Conservation (phyloP, 768 basidiomycete genomes). For the Tricholoma matsutake region DNA sequence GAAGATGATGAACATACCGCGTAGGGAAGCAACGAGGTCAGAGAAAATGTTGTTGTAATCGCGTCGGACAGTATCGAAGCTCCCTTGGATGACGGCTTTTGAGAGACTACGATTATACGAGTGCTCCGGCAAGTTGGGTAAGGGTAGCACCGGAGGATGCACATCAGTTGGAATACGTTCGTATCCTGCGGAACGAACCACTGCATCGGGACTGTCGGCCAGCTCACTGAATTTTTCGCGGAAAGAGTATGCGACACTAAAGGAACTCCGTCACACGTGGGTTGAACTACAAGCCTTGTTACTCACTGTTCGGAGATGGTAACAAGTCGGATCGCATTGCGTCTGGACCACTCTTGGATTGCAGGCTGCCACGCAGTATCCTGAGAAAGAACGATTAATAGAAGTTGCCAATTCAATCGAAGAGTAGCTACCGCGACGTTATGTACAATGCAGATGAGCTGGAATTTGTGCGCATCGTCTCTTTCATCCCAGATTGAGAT, state of each 20-base stretch:
- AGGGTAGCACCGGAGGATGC: conserved; percentile 33
- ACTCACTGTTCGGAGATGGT: conserved; percentile 40
- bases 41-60: conserved; percentile 33
- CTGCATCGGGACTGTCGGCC: conserved; percentile 29
- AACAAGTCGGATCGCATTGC: conserved; percentile 35
- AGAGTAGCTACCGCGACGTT: conserved; percentile 22
- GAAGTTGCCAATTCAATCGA: background rate
- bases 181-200: conserved; percentile 27
- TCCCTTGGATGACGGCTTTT: conserved; percentile 41
- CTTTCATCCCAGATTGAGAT: conserved; percentile 36
- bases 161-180: conserved; percentile 35
- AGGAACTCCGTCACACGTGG: background rate
- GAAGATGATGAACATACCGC: conserved; percentile 16
- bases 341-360: conserved; percentile 35
- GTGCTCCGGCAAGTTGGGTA: conserved; percentile 25
- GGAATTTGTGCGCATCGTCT: conserved; percentile 33
- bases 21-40: conserved; percentile 30
- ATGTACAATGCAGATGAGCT: conserved; percentile 41
- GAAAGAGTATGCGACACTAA: conserved; percentile 31
- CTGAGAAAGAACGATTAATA: conserved; percentile 5
- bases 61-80: conserved; percentile 30
- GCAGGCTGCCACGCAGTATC: conserved; percentile 28
- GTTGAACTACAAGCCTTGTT: background rate
- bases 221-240: conserved; percentile 23
- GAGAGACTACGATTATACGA: conserved; percentile 24